These are phyloP conservation scores for Salix purpurea DNA, from an alignment of 345 rosid species.

Conservation along the genomic window DNA sequence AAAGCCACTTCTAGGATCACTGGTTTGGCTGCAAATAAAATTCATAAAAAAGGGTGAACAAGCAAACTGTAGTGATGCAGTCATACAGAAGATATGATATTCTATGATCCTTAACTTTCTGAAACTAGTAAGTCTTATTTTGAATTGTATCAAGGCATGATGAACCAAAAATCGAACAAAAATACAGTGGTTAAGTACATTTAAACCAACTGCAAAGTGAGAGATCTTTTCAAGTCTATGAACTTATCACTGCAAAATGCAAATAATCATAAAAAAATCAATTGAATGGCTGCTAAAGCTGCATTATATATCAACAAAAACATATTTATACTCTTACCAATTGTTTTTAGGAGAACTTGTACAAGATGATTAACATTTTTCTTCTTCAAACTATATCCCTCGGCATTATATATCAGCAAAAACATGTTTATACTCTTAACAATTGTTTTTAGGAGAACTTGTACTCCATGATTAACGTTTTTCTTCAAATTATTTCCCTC, in stretches of 20 bases:
- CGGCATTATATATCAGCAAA: background rate
- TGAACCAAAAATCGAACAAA: background rate
- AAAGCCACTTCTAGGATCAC: slow-evolving; percentile 86
- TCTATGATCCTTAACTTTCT: background rate
- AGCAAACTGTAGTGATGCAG: too few species aligned
- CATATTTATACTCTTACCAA: background rate
- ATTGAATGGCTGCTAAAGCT: background rate
- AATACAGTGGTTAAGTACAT: background rate
- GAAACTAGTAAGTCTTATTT: background rate
- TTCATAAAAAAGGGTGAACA: background rate
- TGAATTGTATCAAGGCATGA: background rate
- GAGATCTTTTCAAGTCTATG: background rate
- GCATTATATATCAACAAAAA: background rate
- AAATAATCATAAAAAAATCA: too few species aligned
- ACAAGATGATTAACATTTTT: background rate
- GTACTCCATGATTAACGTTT: too few species aligned
- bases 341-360: background rate
- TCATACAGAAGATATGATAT: background rate
- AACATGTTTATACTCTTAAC: background rate
- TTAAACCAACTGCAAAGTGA: background rate
- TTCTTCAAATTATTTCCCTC: background rate
- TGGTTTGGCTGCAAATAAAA: slow-evolving; percentile 55
- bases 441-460: too few species aligned
- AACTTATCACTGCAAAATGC: background rate
- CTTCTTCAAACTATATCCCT: background rate